Evolutionary conservation across 1,139 yeast species (phyloP), one percentile per base, ranked within the genome.

Genomic region (Taiozyma sp.): DNA sequence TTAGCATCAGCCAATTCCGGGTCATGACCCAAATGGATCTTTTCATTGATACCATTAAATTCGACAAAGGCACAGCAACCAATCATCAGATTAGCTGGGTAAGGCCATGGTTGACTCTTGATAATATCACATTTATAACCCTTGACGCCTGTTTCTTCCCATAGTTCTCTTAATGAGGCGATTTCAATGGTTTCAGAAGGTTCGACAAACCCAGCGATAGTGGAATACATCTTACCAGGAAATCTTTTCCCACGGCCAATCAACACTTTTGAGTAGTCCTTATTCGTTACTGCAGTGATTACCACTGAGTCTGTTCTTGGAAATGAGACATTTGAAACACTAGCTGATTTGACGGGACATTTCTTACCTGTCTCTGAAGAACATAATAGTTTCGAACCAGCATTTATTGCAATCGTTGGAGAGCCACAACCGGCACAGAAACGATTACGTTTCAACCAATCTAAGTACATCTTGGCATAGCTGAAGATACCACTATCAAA

Each of bases 121-220:
- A 84, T 71, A 48, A 91, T 76, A 48, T 73, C 68, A 38, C 91
- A 85, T 44, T 75, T 71, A 40, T 79, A 73, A 48, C 87, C 83
- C 44, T 71, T 76, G 38, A 90, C 88, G 4, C 99, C 99, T 2
- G 97, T 84, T 68, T 92, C 99, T 67, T 92, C 99, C 91, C 96
- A 91, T 40, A 88, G 86, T 66, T 92, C 99, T 55, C 99, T 74
- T 48, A 84, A 76, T 36, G 95, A 88, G 14, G 97, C 95, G 45
- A 83, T 85, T 68, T 92, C 98, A 29, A 92, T 83, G 1, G 96
- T 83, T 70, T 92, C 99, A 27, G 92, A 87, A 0, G 97, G 97
- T 68, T 92, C 99, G 80, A 92, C 83, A 66, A 92, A 92, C 5
- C 99, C 99, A 2, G 98, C 96, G 49, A 96, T 80, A 63, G 96